Evolutionary conservation across 495 filamentous ascomycete genomes (phyloP).

Genomic region (Terfezia boudieri): DNA sequence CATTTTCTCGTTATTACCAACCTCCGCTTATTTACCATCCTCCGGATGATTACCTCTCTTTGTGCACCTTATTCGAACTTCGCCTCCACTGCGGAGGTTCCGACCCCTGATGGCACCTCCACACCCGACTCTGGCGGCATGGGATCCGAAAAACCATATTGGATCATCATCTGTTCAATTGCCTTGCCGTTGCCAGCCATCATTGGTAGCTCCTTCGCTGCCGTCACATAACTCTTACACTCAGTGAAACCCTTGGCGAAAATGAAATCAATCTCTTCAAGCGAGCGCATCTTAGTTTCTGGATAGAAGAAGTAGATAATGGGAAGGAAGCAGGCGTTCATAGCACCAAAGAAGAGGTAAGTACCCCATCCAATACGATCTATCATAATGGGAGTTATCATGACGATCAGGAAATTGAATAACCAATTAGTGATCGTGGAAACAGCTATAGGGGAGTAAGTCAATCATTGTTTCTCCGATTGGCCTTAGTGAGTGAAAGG

Average conservation of each 20-base stretch:
- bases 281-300: constrained; percentile 41
- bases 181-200: constrained; percentile 31
- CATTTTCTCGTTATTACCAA: too few relatives aligned
- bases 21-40: too few relatives aligned
- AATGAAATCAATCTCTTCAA: constrained; percentile 65
- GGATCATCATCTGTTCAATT: constrained; percentile 37
- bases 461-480: too few relatives aligned
- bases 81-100: too few relatives aligned
- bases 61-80: too few relatives aligned
- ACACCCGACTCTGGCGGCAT: too few relatives aligned
- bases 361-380: constrained; percentile 46
- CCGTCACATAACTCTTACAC: constrained; percentile 51
- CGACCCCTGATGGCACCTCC: too few relatives aligned
- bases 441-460: constrained; percentile 23
- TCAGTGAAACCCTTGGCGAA: constrained; percentile 58
- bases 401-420: constrained; percentile 62
- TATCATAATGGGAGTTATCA: constrained; percentile 60
- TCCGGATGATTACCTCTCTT: too few relatives aligned
- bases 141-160: constrained; percentile 30
- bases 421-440: constrained; percentile 61
- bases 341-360: constrained; percentile 53
- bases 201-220: constrained; percentile 44
- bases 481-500: too few relatives aligned
- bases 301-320: constrained; percentile 60
- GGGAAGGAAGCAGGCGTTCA: constrained; percentile 51